Evolutionary conservation across 305 asterid genomes (phyloP).

Genomic region (Fraxinus latifolia): DNA sequence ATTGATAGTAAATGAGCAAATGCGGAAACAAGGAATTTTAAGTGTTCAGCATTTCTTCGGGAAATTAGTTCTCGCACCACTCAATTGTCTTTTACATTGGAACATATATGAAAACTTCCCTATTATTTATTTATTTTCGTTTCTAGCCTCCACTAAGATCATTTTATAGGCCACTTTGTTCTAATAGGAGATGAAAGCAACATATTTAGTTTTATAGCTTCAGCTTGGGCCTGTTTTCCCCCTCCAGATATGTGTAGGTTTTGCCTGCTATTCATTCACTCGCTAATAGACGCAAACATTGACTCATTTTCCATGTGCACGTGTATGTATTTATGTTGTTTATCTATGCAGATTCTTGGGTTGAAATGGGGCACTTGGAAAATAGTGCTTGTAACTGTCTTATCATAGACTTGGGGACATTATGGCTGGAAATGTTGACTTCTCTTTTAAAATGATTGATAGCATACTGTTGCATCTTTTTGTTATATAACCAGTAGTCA

Average conservation of each 20-base stretch:
- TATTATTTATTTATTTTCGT: background rate
- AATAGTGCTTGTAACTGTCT: background rate
- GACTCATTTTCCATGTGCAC: background rate
- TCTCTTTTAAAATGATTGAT: background rate
- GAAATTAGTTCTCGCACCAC: background rate
- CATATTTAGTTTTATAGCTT: background rate
- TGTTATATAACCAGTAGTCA: background rate
- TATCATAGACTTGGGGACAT: background rate
- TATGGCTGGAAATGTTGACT: background rate
- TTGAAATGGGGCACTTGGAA: background rate
- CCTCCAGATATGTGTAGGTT: background rate
- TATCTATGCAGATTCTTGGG: conserved; percentile 2
- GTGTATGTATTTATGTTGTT: background rate
- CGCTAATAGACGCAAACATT: background rate
- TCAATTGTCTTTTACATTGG: background rate
- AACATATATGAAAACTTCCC: background rate
- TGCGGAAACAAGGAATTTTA: background rate
- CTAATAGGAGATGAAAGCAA: background rate
- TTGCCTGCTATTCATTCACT: background rate
- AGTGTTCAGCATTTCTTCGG: background rate
- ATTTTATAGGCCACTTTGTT: background rate
- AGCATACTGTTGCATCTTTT: background rate
- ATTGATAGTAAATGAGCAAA: background rate
- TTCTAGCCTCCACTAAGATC: background rate
- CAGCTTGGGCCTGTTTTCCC: background rate